Evolutionary conservation across 139 green algal species (phyloP).

Genomic region (Haematococcus lacustris): DNA sequence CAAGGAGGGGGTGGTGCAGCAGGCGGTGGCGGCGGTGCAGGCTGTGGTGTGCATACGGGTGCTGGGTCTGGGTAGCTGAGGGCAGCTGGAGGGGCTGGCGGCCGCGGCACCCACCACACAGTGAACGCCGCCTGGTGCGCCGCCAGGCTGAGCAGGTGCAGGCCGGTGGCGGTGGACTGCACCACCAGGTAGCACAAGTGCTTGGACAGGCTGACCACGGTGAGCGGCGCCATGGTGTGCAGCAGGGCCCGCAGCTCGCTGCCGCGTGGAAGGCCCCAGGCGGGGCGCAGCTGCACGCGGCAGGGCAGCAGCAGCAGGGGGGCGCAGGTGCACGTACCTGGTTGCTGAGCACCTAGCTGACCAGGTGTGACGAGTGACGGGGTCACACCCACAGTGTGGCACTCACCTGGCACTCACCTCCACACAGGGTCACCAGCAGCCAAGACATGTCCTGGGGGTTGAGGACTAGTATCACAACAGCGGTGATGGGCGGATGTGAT

Average conservation of each 20-base stretch:
- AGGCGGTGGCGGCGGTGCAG: constrained; percentile 13
- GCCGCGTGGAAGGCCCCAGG: neutral
- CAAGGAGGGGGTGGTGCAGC: neutral
- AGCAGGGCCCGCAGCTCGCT: constrained; percentile 15
- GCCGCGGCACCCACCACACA: neutral
- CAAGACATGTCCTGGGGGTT: neutral
- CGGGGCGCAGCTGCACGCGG: constrained; percentile 8
- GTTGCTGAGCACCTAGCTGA: too few relatives aligned
- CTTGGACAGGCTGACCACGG: constrained; percentile 61
- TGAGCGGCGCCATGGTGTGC: constrained; percentile 44
- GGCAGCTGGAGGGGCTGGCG: neutral
- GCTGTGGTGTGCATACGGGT: neutral
- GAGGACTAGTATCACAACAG: too few relatives aligned
- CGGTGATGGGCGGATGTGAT: too few relatives aligned
- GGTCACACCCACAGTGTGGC: neutral
- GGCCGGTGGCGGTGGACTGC: constrained; percentile 44
- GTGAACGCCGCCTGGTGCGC: constrained; percentile 55
- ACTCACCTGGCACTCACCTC: neutral
- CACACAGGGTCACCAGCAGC: neutral
- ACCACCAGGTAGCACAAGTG: constrained; percentile 52
- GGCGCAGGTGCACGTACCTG: too few relatives aligned
- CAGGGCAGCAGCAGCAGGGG: neutral
- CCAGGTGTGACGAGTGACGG: neutral
- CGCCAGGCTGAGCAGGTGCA: constrained; percentile 45
- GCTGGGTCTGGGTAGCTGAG: neutral